Conservation (phyloP, 108 stramenopile genomes). For the Pseudonitzschia pungens region DNA sequence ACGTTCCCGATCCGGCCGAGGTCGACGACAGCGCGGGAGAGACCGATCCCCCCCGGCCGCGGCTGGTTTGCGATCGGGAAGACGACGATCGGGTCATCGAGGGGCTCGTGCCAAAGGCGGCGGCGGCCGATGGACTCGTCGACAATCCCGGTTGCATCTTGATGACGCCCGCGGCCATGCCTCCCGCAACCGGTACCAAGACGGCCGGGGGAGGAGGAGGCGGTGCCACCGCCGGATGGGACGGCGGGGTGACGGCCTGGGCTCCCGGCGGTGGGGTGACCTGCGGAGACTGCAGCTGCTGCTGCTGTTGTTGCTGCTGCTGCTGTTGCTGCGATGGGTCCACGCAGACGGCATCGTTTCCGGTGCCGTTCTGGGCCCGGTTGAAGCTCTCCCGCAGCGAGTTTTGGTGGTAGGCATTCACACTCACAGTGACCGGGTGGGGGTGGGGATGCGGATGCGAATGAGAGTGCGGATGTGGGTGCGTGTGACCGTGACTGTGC, state of each 20-base stretch:
- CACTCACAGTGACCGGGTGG: too few species aligned
- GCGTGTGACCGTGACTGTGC: neutral
- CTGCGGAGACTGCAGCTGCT: too few species aligned
- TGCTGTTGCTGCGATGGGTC: neutral
- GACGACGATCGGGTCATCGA: constrained; percentile 8
- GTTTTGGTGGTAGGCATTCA: constrained; percentile 21
- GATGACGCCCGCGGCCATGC: constrained; percentile 48
- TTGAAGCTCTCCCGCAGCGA: constrained; percentile 42
- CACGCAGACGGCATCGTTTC: neutral
- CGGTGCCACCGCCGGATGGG: neutral
- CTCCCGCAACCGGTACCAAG: constrained; percentile 37
- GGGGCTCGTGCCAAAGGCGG: constrained; percentile 14
- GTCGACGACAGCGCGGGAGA: constrained; percentile 41
- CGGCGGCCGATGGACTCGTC: constrained; percentile 10
- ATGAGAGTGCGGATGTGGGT: too few species aligned
- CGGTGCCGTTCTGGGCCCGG: constrained; percentile 15
- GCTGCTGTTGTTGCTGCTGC: constrained; percentile 11
- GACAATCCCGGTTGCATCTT: constrained; percentile 38
- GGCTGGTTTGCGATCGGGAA: constrained; percentile 1
- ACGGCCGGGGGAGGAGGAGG: constrained; percentile 34
- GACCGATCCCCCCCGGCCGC: constrained; percentile 24
- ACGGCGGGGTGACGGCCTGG: constrained; percentile 4
- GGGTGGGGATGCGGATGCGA: too few species aligned
- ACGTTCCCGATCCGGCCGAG: constrained; percentile 27
- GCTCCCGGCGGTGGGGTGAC: neutral